Percentiles rank a stretch among this genome's conserved stretches.
phyloP scores from a whole-genome alignment of 257 asterid species.

The Solanum clarkiae region DNA sequence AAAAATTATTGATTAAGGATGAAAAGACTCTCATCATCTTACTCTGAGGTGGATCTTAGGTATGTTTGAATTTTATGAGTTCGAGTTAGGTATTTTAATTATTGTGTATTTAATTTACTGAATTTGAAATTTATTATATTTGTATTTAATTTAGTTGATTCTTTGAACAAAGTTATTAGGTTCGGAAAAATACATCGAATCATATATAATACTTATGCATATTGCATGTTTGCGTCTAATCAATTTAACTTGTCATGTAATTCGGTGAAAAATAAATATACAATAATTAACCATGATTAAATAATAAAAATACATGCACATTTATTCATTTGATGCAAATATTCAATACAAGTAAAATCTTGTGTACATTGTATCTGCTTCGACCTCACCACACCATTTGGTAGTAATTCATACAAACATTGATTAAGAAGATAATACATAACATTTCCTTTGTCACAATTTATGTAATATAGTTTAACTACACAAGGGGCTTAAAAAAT shows the following conservation, averaged over 20 bases:
- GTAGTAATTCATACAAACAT: no score
- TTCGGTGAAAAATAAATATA: neutral
- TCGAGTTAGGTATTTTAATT: neutral
- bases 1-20: neutral
- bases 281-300: neutral
- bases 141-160: neutral
- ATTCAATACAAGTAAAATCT: no score
- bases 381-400: no score
- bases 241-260: neutral
- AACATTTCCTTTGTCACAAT: no score
- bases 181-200: neutral
- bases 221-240: neutral
- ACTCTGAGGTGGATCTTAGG: fast-evolving
- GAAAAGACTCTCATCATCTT: fast-evolving
- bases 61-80: neutral
- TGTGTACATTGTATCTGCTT: no score
- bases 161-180: neutral
- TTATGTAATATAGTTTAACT: no score
- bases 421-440: no score
- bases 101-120: neutral
- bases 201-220: neutral
- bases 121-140: neutral
- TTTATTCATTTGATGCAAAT: neutral
- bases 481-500: no score
- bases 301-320: neutral